Conservation (phyloP, 139 green algal genomes). For the Chlamydomonas asymmetrica region DNA sequence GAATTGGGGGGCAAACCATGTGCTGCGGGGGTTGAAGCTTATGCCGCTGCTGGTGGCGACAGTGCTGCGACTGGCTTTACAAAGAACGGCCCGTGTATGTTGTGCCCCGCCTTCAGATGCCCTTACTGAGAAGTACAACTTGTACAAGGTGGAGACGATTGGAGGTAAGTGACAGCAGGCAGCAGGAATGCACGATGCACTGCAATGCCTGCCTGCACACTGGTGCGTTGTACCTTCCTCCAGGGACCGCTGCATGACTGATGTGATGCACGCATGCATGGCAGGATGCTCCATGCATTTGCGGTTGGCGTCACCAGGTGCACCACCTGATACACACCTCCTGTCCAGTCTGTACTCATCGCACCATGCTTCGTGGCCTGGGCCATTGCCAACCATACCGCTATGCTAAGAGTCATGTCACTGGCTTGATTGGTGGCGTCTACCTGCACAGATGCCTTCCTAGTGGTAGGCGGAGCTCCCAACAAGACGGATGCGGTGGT, state of each 20-base stretch:
- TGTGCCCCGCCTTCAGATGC: neutral
- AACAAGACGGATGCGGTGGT: neutral
- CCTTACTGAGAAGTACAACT: constrained; percentile 18
- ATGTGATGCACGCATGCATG: too few species aligned
- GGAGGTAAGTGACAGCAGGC: constrained; percentile 1
- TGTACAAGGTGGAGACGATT: constrained; percentile 41
- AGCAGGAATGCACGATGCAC: neutral
- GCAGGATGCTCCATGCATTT: too few species aligned
- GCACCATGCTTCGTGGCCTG: too few species aligned
- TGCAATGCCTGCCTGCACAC: neutral
- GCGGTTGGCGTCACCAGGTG: too few species aligned
- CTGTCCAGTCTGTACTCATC: too few species aligned
- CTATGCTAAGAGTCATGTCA: too few species aligned
- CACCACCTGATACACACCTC: too few species aligned
- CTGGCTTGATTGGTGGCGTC: too few species aligned
- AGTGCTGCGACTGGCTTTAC: neutral
- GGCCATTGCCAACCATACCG: too few species aligned
- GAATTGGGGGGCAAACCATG: too few species aligned
- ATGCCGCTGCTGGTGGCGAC: too few species aligned
- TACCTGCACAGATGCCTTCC: constrained; percentile 21
- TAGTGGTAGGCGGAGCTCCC: constrained; percentile 17
- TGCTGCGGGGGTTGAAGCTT: too few species aligned
- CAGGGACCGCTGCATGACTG: neutral
- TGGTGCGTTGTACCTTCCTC: neutral
- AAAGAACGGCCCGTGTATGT: neutral